Percentiles rank a stretch among this genome's conserved stretches.
phyloP scores from a whole-genome alignment of 164 flowering plant genomes.

The Umbellularia californica region DNA sequence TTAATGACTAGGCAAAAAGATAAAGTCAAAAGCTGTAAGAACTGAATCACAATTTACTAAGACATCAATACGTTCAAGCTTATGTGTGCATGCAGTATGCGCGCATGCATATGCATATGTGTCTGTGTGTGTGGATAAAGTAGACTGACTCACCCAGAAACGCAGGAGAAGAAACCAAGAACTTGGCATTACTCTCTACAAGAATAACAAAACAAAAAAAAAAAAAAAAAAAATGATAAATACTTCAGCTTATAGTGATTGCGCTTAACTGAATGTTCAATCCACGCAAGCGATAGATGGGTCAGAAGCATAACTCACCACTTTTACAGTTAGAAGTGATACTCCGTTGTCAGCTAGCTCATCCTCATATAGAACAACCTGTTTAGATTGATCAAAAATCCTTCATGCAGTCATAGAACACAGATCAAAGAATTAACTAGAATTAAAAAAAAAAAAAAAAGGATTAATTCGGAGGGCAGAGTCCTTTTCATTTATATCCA shows the following conservation, averaged over 20 bases:
- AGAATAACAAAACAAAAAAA: conserved; percentile 13
- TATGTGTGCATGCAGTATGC: not conserved
- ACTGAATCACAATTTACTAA: too few relatives aligned
- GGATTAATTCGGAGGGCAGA: not conserved
- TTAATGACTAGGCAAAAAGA: conserved; percentile 2
- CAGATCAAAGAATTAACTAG: not conserved
- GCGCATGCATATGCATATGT: not conserved
- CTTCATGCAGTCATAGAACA: not conserved
- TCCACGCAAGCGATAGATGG: not conserved
- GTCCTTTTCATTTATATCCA: conserved; percentile 2
- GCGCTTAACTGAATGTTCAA: not conserved
- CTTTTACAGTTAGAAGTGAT: conserved; percentile 93
- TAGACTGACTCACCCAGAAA: conserved; percentile 77
- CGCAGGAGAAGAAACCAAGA: conserved; percentile 95
- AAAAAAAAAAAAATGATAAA: conserved; percentile 10
- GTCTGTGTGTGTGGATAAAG: not conserved
- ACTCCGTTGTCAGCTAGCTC: conserved; percentile 93
- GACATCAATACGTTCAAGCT: too few relatives aligned
- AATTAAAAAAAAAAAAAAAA: not conserved
- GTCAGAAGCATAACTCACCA: conserved; percentile 40
- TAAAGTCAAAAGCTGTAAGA: not conserved
- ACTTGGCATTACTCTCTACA: conserved; percentile 97
- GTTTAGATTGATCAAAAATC: conserved; percentile 19
- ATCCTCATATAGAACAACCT: conserved; percentile 94
- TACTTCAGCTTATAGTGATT: not conserved